Percentiles rank a stretch among this genome's conserved stretches.
Evolutionary conservation across 2,329 filamentous ascomycete genomes (phyloP).

Genomic region (Trichothecium roseum): DNA sequence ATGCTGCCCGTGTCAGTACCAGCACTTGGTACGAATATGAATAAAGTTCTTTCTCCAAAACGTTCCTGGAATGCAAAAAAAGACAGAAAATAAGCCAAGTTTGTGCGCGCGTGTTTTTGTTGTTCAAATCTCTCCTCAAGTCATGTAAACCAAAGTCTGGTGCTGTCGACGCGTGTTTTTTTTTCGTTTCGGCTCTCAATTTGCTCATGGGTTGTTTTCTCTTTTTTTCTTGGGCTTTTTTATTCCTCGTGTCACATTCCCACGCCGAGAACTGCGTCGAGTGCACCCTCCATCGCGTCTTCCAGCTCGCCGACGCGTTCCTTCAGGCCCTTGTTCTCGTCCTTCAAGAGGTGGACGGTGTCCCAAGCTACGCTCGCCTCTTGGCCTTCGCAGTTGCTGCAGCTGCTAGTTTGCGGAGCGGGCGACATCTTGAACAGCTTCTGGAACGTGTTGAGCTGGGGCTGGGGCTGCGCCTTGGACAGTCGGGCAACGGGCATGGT

Average conservation of each 20-base stretch:
- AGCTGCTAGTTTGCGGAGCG: slow-evolving; percentile 24
- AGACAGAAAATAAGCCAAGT: no score
- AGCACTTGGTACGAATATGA: no score
- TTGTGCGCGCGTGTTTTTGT: no score
- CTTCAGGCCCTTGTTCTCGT: slow-evolving; percentile 54
- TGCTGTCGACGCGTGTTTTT: no score
- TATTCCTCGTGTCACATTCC: slow-evolving; percentile 22
- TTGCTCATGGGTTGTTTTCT: no score
- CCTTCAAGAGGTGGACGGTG: slow-evolving; percentile 48
- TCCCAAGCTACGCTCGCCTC: slow-evolving; percentile 54
- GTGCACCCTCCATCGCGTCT: slow-evolving; percentile 46
- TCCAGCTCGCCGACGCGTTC: slow-evolving; percentile 48
- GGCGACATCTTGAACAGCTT: slow-evolving; percentile 31
- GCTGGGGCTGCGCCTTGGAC: slow-evolving; percentile 26
- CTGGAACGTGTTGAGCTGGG: slow-evolving; percentile 25
- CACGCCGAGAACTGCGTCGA: slow-evolving; percentile 49
- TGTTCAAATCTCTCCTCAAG: no score
- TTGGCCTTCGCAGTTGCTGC: slow-evolving; percentile 47
- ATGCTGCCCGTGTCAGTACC: not conserved
- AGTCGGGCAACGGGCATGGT: slow-evolving; percentile 14
- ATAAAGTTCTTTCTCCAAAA: no score
- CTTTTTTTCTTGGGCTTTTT: not conserved
- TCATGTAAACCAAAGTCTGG: no score
- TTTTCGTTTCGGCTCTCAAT: no score
- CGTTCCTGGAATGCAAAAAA: no score